Conservation (phyloP, 495 filamentous ascomycete genomes). For the Hypoxylon lienhwacheense region DNA sequence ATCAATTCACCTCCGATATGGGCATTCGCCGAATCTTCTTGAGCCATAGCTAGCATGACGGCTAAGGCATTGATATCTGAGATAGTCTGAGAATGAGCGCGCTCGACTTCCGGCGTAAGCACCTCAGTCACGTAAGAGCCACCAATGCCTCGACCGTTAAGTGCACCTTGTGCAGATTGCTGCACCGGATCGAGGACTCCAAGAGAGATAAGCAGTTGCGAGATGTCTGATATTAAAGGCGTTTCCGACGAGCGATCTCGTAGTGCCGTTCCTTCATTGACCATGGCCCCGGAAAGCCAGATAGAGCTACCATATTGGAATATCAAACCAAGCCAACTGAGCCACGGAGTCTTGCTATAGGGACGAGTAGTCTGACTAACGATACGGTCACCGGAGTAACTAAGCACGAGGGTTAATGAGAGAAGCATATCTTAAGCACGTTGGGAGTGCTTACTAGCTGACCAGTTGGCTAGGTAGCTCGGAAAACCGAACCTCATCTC, state of each 20-base stretch:
- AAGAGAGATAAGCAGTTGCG: slow-evolving; percentile 22
- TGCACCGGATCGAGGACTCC: slow-evolving; percentile 14
- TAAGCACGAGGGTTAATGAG: slow-evolving; percentile 6
- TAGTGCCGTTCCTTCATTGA: slow-evolving; percentile 16
- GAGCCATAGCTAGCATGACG: slow-evolving; percentile 22
- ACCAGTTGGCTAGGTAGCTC: slow-evolving; percentile 27
- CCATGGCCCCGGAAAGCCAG: slow-evolving; percentile 17
- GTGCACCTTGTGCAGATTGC: slow-evolving; percentile 4
- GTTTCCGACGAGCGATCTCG: slow-evolving; percentile 10
- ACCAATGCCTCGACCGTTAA: slow-evolving; percentile 23
- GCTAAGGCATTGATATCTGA: slow-evolving; percentile 17
- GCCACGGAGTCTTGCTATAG: slow-evolving; percentile 17
- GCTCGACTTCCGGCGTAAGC: slow-evolving; percentile 56
- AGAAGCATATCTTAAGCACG: background rate
- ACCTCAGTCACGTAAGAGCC: slow-evolving; percentile 26
- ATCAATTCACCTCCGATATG: slow-evolving; percentile 31
- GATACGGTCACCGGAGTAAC: slow-evolving; percentile 11
- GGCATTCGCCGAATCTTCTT: slow-evolving; percentile 28
- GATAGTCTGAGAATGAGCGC: slow-evolving; percentile 43
- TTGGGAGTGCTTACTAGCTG: slow-evolving; percentile 28
- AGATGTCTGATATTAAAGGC: slow-evolving; percentile 14
- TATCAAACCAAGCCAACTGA: slow-evolving; percentile 17
- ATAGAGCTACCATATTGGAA: slow-evolving; percentile 28
- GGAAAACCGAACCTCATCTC: slow-evolving; percentile 26
- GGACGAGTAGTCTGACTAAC: slow-evolving; percentile 20